Evolutionary conservation across 768 basidiomycete species (phyloP).

Genomic region (Boletellus ananiceps): DNA sequence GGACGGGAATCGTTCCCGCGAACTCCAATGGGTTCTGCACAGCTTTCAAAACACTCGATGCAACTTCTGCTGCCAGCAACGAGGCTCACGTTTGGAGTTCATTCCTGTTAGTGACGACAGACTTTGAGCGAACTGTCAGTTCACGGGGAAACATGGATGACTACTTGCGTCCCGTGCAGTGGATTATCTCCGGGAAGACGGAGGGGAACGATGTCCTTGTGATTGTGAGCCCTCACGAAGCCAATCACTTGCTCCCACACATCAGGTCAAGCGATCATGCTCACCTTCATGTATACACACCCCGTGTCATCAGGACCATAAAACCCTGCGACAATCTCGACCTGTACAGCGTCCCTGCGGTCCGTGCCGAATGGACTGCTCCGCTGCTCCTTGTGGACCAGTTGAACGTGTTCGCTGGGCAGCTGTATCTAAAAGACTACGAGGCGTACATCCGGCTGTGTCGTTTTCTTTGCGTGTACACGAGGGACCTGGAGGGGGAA

Average conservation of each 20-base stretch:
- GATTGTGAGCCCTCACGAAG: conserved; percentile 38
- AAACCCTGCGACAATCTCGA: conserved; percentile 1
- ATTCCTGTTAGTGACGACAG: background rate
- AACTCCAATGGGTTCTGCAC: background rate
- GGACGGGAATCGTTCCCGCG: background rate
- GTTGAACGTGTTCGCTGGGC: background rate
- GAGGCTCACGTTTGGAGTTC: conserved; percentile 4
- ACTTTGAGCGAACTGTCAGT: background rate
- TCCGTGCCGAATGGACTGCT: background rate
- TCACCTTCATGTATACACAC: conserved; percentile 5
- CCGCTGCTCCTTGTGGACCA: background rate
- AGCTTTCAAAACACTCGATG: background rate
- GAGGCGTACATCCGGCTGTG: background rate
- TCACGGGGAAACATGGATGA: background rate
- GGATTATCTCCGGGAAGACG: background rate
- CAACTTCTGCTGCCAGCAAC: background rate
- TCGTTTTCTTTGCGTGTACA: background rate
- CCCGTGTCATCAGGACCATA: background rate
- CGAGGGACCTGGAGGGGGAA: background rate
- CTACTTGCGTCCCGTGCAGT: conserved; percentile 3
- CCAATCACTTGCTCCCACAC: conserved; percentile 33
- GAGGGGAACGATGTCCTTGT: conserved; percentile 19
- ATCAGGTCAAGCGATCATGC: conserved; percentile 27
- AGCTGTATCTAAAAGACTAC: conserved; percentile 2
- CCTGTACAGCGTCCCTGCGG: background rate